Evolutionary conservation across 441 rosid species (phyloP), one percentile per base, ranked within the genome.

Genomic region (Melianthus villosus): DNA sequence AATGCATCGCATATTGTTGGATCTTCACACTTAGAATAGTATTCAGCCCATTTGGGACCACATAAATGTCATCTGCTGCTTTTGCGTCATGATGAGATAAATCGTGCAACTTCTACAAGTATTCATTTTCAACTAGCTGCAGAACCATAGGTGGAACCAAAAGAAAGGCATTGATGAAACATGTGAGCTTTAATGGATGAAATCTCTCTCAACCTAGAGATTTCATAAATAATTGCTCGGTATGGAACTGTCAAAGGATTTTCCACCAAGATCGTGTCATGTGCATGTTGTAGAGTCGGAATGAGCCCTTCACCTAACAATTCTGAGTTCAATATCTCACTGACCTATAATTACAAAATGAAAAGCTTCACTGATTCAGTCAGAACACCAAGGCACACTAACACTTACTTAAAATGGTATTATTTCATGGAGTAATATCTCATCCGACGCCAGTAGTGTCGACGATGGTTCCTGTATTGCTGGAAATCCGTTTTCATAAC

Each of bases 291-390:
- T 26, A 89, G 69, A 60, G 86, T 74, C 10, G 94, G 98, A 59
- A 89, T 84, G 10, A 89, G 65, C 50, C 98, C 98, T 71, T 89
- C 98, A 34, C 98, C 98, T 44, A 89, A 50, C 20, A 89, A 56
- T 71, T 84, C 96, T 7, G 96, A 89, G 57, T 89, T 96, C 48
- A 89, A 64, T 63, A 84, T 89, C 63, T 89, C 98, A 37, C 89
- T 84, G 2, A 89, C 96, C 98, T 89, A 65, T 46, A 53, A 22
- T 39, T 6, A 50, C 28, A 16, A 15, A 10, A 25, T 18, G n/a
- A 41, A 28, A 36, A 6, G 20, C 22, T 33, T 27, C 7, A 20
- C 15, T 1, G 10, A 38, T 1, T 34, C 12, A 32, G 15, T 36
- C 30, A 12, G 12, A 35, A 31, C 20, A 27, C 16, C 28, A 6